A percentile compares a stretch with the other conserved stretches of the same genome.
phyloP scores from a whole-genome alignment of 768 basidiomycete genomes.

The Serendipita sp. region DNA sequence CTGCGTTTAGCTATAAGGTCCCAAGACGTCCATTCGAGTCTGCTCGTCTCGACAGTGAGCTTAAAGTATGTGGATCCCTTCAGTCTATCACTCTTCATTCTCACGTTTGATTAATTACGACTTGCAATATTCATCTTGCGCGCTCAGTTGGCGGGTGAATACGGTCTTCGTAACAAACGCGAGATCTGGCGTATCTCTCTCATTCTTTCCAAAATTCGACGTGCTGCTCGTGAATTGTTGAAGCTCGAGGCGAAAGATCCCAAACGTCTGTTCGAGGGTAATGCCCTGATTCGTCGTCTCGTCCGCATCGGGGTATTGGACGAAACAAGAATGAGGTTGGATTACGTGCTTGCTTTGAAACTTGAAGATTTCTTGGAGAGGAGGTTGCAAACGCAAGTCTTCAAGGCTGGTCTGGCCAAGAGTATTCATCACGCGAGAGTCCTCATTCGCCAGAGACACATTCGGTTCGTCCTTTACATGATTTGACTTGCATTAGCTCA shows the following conservation, averaged over 20 bases:
- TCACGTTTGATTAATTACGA: neutral
- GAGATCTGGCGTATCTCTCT: slow-evolving; percentile 99
- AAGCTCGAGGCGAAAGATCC: slow-evolving; percentile 99
- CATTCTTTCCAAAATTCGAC: slow-evolving; percentile 96
- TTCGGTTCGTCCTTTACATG: slow-evolving; percentile 47
- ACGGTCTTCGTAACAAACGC: slow-evolving; percentile 99
- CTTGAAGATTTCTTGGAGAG: slow-evolving; percentile 99
- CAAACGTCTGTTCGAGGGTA: slow-evolving; percentile 95
- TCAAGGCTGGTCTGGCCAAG: slow-evolving; percentile 97
- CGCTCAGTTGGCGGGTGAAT: slow-evolving; percentile 90
- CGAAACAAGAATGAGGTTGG: slow-evolving; percentile 96
- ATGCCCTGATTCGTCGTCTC: slow-evolving; percentile 88
- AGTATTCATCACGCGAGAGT: slow-evolving; percentile 97
- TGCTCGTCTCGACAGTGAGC: slow-evolving; percentile 96
- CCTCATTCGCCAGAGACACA: slow-evolving; percentile 95
- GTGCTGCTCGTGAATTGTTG: slow-evolving; percentile 99
- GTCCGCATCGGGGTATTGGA: slow-evolving; percentile 99
- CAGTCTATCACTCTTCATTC: neutral
- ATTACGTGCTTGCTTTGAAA: slow-evolving; percentile 99
- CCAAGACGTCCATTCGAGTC: slow-evolving; percentile 94
- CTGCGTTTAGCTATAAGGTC: slow-evolving; percentile 79
- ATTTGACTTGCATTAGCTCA: slow-evolving; percentile 1
- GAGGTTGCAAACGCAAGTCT: slow-evolving; percentile 96
- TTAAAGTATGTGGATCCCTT: slow-evolving; percentile 51
- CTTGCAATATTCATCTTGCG: neutral